Conservation (phyloP, 441 rosid species). For the Lepidium campestre region DNA sequence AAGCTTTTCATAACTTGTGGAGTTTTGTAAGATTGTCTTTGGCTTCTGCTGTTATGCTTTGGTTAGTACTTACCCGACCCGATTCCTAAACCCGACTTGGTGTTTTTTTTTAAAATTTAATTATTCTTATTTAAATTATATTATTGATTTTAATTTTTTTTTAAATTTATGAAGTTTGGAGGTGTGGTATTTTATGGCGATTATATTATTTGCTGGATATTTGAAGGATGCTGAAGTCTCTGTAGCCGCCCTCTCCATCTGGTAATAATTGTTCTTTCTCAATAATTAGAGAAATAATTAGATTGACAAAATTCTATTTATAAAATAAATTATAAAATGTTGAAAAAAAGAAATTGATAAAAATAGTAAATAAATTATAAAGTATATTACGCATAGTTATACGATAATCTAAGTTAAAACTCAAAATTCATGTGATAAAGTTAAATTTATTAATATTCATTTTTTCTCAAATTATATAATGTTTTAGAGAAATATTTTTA, state of each 20-base stretch:
- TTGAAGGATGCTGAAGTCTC: slow-evolving; percentile 70
- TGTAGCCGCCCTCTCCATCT: slow-evolving; percentile 71
- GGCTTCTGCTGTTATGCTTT: slow-evolving; percentile 61
- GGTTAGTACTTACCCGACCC: slow-evolving; percentile 27
- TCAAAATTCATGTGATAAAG: too few relatives aligned
- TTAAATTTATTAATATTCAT: not conserved
- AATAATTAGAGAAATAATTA: too few relatives aligned
- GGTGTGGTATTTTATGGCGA: slow-evolving; percentile 71
- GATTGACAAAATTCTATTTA: too few relatives aligned
- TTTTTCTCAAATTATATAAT: too few relatives aligned
- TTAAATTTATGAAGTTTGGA: slow-evolving; percentile 50
- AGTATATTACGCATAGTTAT: too few relatives aligned
- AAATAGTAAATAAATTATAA: too few relatives aligned
- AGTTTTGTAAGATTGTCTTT: slow-evolving; percentile 44
- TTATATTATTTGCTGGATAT: slow-evolving; percentile 75
- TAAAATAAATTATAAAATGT: too few relatives aligned
- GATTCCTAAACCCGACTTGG: not conserved
- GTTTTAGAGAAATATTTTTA: too few relatives aligned
- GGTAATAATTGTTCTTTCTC: too few relatives aligned
- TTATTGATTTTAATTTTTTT: not conserved
- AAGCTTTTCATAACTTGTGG: slow-evolving; percentile 45
- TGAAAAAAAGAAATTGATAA: too few relatives aligned
- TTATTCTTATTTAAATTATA: not conserved
- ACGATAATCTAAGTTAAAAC: too few relatives aligned
- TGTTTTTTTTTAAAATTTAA: not conserved